phyloP scores from a whole-genome alignment of 2,329 filamentous ascomycete species.

The Trichoderma semiorbis region DNA sequence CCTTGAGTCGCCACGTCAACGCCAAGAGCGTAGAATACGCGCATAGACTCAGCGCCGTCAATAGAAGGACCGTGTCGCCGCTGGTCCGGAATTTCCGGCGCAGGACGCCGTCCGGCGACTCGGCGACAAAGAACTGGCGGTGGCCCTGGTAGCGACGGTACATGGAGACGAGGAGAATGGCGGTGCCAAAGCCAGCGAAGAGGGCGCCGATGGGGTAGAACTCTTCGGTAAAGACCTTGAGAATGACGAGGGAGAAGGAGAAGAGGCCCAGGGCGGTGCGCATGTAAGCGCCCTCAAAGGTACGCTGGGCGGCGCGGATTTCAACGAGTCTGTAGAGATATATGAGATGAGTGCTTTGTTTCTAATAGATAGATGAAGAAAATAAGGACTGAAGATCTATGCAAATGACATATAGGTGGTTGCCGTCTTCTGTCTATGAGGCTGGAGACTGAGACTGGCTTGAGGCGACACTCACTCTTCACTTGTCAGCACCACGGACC shows the following conservation, averaged over 20 bases:
- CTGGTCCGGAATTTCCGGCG: conserved; percentile 60
- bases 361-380: background rate
- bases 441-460: background rate
- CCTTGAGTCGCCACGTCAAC: conserved; percentile 47
- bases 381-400: background rate
- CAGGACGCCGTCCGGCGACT: conserved; percentile 31
- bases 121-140: conserved; percentile 76
- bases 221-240: conserved; percentile 90
- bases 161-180: conserved; percentile 75
- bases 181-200: conserved; percentile 86
- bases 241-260: conserved; percentile 85
- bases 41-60: conserved; percentile 54
- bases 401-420: background rate
- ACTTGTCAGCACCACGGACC: conserved; percentile 75
- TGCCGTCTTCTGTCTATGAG: background rate
- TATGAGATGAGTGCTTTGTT: background rate
- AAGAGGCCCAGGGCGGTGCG: conserved; percentile 93
- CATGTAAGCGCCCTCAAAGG: conserved; percentile 95
- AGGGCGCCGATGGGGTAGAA: conserved; percentile 97
- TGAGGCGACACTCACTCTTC: conserved; percentile 58
- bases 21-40: conserved; percentile 57
- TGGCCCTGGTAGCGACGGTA: conserved; percentile 91
- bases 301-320: conserved; percentile 89
- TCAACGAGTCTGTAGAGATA: conserved; percentile 67
- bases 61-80: conserved; percentile 58